Conservation (phyloP, 805 yeast species). For the Starmerella lactis-condensi region DNA sequence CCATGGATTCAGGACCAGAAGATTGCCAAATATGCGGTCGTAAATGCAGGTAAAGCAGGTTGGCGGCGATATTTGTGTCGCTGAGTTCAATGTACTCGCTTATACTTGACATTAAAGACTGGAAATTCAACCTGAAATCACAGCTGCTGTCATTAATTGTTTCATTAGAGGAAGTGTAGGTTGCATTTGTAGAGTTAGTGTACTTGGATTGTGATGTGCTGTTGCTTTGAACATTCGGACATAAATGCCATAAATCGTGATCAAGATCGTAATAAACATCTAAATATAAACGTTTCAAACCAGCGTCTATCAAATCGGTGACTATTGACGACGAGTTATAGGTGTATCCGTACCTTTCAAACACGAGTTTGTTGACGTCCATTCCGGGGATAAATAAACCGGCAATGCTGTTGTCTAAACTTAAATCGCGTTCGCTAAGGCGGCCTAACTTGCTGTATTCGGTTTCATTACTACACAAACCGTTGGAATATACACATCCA, state of each 20-base stretch:
- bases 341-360: conserved; percentile 21
- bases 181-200: background rate
- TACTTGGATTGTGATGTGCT: conserved; percentile 3
- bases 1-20: background rate
- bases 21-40: conserved; percentile 12
- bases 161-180: background rate
- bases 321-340: conserved; percentile 15
- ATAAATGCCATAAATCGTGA: conserved; percentile 32
- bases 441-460: conserved; percentile 13
- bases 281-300: conserved; percentile 24
- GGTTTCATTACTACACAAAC: conserved; percentile 15
- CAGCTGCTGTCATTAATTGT: conserved; percentile 1
- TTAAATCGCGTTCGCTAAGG: conserved; percentile 23
- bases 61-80: conserved; percentile 31
- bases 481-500: conserved; percentile 12
- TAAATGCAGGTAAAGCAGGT: conserved; percentile 28
- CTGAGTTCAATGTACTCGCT: conserved; percentile 25
- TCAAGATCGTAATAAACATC: conserved; percentile 37
- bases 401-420: conserved; percentile 21
- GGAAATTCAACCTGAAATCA: conserved; percentile 12
- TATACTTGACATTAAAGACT: conserved; percentile 16
- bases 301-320: conserved; percentile 19
- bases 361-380: conserved; percentile 20
- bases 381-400: conserved; percentile 22
- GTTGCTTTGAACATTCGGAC: too few relatives aligned